phyloP scores from a whole-genome alignment of 1,284 basidiomycete species.

The Melampsora larici-populina region DNA sequence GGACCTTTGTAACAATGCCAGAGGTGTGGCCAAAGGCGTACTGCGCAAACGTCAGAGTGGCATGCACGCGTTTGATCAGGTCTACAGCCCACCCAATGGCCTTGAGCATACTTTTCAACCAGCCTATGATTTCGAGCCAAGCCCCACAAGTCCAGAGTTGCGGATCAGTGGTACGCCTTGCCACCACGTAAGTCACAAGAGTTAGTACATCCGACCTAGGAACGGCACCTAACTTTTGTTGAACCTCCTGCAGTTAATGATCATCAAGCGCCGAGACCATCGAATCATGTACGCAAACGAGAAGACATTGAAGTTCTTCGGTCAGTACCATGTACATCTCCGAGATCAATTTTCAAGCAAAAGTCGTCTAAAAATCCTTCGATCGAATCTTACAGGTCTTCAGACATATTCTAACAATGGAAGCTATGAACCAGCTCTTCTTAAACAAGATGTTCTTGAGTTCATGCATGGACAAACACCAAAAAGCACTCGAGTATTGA shows the following conservation, averaged over 20 bases:
- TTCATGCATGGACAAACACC: background rate
- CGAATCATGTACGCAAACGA: background rate
- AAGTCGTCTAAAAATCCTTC: background rate
- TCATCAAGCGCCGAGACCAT: background rate
- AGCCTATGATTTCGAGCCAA: background rate
- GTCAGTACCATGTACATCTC: background rate
- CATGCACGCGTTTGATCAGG: background rate
- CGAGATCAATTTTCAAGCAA: background rate
- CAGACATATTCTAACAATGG: background rate
- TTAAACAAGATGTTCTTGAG: background rate
- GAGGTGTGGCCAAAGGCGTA: background rate
- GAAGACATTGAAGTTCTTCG: background rate
- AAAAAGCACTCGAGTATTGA: background rate
- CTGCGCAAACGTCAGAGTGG: background rate
- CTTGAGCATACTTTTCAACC: background rate
- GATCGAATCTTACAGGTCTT: background rate
- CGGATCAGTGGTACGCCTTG: background rate
- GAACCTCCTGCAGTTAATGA: background rate
- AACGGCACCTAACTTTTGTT: background rate
- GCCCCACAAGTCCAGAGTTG: background rate
- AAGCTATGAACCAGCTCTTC: background rate
- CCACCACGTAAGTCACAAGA: background rate
- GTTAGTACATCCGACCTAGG: background rate
- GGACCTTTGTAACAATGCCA: background rate
- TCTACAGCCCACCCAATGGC: background rate